Conservation (phyloP, 1,139 yeast genomes). For the Candida albicans region DNA sequence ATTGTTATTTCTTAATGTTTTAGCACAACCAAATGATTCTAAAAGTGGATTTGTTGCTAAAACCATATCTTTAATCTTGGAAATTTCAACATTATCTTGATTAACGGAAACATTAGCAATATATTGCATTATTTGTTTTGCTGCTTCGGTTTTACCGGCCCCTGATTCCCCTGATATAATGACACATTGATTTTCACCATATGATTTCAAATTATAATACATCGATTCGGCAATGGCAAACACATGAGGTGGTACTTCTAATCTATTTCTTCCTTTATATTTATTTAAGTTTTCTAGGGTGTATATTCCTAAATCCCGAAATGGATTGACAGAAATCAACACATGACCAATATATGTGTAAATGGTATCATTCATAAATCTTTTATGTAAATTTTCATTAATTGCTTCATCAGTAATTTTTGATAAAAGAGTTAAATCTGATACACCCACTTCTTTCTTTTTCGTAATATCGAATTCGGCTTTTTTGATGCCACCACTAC, state of each 20-base stretch:
- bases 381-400: slow-evolving; percentile 84
- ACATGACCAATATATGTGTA: slow-evolving; percentile 89
- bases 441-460: slow-evolving; percentile 96
- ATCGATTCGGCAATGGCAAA: slow-evolving; percentile 96
- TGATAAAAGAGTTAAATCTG: slow-evolving; percentile 86
- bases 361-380: slow-evolving; percentile 87
- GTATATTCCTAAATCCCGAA: slow-evolving; percentile 93
- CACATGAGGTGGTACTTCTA: slow-evolving; percentile 99
- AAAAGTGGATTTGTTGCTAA: slow-evolving; percentile 94
- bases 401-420: slow-evolving; percentile 90
- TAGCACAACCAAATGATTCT: slow-evolving; percentile 98
- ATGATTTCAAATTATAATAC: slow-evolving; percentile 94
- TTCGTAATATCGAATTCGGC: slow-evolving; percentile 88
- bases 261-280: slow-evolving; percentile 87
- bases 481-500: slow-evolving; percentile 62
- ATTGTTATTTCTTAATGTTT: slow-evolving; percentile 92
- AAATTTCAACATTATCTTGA: slow-evolving; percentile 53
- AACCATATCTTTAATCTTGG: slow-evolving; percentile 93
- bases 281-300: slow-evolving; percentile 71
- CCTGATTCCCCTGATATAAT: slow-evolving; percentile 99
- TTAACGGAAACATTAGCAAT: slow-evolving; percentile 76
- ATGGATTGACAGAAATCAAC: slow-evolving; percentile 93
- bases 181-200: slow-evolving; percentile 95
- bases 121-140: slow-evolving; percentile 97
- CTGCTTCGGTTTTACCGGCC: slow-evolving; percentile 99